Base-by-base conservation (phyloP, 2,329 filamentous ascomycete genomes). In the Penicillium sp. region DNA sequence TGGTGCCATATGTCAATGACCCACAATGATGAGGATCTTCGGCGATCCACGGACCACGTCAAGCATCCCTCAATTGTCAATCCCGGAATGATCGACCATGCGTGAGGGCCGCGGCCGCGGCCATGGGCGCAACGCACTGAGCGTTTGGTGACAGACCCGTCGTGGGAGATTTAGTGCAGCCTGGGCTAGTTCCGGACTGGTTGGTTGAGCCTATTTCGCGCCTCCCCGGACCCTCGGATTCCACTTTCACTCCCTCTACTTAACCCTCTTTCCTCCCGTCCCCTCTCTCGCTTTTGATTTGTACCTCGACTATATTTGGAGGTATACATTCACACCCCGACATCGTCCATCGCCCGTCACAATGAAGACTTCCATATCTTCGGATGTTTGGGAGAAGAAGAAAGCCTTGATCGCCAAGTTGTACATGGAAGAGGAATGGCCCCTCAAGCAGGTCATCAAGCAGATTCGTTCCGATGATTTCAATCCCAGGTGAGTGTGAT, bases 361-460 rank as follows among this genome's bases (percentile, higher is more conserved):
- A 40, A 75, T 75, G 73, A 75, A 74, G 61, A 73, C 66, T 39
- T 70, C 71, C 2, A 75, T 75, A 43, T 67, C 73, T 9, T 70
- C 73, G 4, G 71, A 74, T 46, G 68, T 74, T 30, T 75, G 73
- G 73, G 73, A 75, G 62, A 72, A 67, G 61, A 75, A 74, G 57
- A 74, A 69, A 51, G 62, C 65, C 2, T 57, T 74, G 55, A 75
- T 75, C 56, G 66, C 71, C 39, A 68, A 67, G 31, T 55, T 74
- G 38, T 75, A 75, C 48, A 74, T 71, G 62, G 72, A 74, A 25
- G 72, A 75, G 48, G 72, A 75, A 68, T 75, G 72, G 72, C 73
- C 73, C 5, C 59, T 75, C 46, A 74, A 75, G 51, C 72, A 75
- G 48, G 73, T 75, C 46, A 75, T 74, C 48, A 74, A 75, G 57